A percentile compares a stretch with the other conserved stretches of the same genome.
phyloP scores from a whole-genome alignment of 352 stramenopile species.

The Thalassiosira livingstoniorum region DNA sequence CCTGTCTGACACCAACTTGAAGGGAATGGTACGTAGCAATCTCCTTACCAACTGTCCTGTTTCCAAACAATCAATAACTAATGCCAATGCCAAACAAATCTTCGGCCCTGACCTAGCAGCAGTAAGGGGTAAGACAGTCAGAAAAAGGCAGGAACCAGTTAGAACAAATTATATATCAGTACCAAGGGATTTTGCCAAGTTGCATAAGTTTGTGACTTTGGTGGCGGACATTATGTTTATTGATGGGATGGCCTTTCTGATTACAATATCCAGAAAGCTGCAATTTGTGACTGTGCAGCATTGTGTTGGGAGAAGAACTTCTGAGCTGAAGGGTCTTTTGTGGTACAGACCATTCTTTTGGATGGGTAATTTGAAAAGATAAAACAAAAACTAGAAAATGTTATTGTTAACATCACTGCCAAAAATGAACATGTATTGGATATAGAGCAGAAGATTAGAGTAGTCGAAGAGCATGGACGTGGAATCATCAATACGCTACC shows the following conservation, averaged over 20 bases:
- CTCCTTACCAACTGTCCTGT: neutral
- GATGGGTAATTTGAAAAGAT: slow-evolving; percentile 12
- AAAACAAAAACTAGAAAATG: neutral
- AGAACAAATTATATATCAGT: neutral
- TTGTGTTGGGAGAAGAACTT: neutral
- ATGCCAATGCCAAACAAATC: neutral
- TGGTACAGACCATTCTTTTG: slow-evolving; percentile 5
- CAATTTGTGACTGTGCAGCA: slow-evolving; percentile 12
- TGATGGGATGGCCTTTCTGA: neutral
- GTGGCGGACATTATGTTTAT: neutral
- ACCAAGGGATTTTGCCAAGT: neutral
- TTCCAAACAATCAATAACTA: neutral
- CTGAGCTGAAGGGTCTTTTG: neutral
- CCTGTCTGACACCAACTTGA: neutral
- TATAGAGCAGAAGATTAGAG: neutral
- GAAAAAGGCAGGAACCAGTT: neutral
- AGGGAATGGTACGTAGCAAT: neutral
- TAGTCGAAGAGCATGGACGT: neutral
- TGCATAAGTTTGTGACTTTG: neutral
- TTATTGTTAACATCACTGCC: neutral
- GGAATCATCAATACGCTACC: neutral
- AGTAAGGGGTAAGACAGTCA: neutral
- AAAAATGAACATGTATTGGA: neutral
- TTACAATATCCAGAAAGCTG: neutral
- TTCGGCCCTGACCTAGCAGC: neutral